Evolutionary conservation across 192 early-diverging fungal genomes (phyloP), one percentile per base, ranked within the genome.

Genomic region (Mortierella alpina): DNA sequence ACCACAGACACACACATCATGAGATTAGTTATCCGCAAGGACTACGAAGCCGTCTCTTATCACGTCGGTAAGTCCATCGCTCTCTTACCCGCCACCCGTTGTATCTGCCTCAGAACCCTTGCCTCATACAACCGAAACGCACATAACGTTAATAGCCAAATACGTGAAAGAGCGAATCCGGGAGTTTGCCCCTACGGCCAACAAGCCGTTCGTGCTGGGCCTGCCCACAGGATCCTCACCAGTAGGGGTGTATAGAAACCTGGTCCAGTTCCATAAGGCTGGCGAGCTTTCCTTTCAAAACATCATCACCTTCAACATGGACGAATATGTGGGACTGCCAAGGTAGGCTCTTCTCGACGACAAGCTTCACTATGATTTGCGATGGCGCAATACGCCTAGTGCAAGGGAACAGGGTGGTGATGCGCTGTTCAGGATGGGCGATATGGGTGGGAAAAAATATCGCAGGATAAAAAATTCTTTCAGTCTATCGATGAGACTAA

Each of bases 291-390:
- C 90, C 39, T 95, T 95, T 75, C 85, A 90, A 72, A 66, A 95
- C 47, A 91, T 95, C 8, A 88, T 95, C 44, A 92, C 92, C 14
- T 95, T 95, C 83, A 95, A 95, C 83, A 95, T 95, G 94, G 94
- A 95, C 77, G 93, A 95, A 83, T 94, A 94, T 74, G 93, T 93
- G 22, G 90, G 92, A 48, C 75, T 96, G 44, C 93, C 93, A 46
- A 89, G 91, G 84, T 86, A 85, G 72, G 55, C 31, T 57, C 31
- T 57, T 31, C 31, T 31, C 31, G 31, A 3, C 3, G 31, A 31
- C 31, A 31, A 3, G 31, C 31, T 31, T 3, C 31, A 31, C 31
- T 31, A 31, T 31, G 31, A 31, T 31, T 2, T 31, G 31, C 31
- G 31, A 31, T 31, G 31, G 31, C 31, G 31, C 31, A 31, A 31